Base-by-base conservation (phyloP, 148 eudicot species). In the Persicaria maculosa region DNA sequence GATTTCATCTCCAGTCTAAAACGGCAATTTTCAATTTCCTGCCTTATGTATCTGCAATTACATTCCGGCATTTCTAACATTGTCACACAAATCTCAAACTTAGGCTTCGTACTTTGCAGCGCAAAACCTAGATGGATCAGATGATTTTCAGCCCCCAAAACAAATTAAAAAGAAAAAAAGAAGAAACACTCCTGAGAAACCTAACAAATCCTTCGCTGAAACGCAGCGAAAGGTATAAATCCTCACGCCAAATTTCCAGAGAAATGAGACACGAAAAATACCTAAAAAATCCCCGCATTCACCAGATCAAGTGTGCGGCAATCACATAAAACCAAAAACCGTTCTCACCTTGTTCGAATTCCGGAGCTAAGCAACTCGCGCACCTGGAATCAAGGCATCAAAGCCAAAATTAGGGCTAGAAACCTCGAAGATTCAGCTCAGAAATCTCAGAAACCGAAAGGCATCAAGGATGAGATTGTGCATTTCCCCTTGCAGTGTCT, bases 401-500 rank as follows among this genome's bases (percentile, higher is more conserved):
- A 65, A 36, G 15, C 46, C 19, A 40, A 65, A 65, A 65, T 36
- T 65, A 65, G 69, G 69, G 45, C 45, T 65, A 40, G 8, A 12
- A 65, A 36, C 6, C 46, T 40, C 8, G 15, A 65, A 64, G 40
- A 11, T 40, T 65, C 69, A 65, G 46, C 19, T 65, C 69, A 65
- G 69, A 65, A 65, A 36, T 65, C 44, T 65, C 46, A 17, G 69
- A 65, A 65, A 65, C 47, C 69, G 45, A 65, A 65, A 31, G 1
- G 8, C 69, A 65, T 65, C 19, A 65, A 40, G 47, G 43, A 14
- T 8, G 12, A 65, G 64, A 65, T 65, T 65, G 70, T 9, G 70
- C 70, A 65, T 65, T 43, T 65, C 47, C 46, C 46, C 4, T 65
- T 65, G 47, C 12, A 65, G 70, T 9, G 62, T 65, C 70, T 65